Conservation (phyloP, 2,329 filamentous ascomycete species). For the Sporothrix brunneoviolacea region DNA sequence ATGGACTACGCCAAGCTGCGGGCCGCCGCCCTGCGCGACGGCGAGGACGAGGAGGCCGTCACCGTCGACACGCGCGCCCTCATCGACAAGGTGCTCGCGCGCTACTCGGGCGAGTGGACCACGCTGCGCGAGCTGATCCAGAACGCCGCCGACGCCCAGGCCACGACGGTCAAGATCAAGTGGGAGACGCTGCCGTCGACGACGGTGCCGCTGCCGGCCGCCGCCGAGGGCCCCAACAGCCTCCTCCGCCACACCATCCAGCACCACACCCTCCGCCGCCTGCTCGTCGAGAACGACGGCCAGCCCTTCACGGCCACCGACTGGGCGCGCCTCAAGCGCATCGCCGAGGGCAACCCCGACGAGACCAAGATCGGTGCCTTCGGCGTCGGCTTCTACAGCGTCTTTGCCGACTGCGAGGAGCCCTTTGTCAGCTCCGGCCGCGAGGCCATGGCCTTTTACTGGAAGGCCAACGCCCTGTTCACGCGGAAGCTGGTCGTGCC, state of each 20-base stretch:
- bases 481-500: conserved; percentile 77
- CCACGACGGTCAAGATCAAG: conserved; percentile 79
- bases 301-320: conserved; percentile 82
- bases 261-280: conserved; percentile 76
- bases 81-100: conserved; percentile 94
- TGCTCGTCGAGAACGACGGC: conserved; percentile 92
- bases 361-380: conserved; percentile 99
- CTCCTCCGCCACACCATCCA: conserved; percentile 75
- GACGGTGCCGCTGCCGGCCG: conserved; percentile 58
- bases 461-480: conserved; percentile 97
- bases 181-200: conserved; percentile 87
- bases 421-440: conserved; percentile 91
- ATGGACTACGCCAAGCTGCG: conserved; percentile 75
- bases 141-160: conserved; percentile 95
- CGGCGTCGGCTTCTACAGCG: conserved; percentile 96
- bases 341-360: conserved; percentile 97
- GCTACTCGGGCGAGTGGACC: conserved; percentile 95
- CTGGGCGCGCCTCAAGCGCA: conserved; percentile 88
- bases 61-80: conserved; percentile 94
- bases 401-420: conserved; percentile 96
- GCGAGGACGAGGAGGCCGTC: conserved; percentile 90
- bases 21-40: conserved; percentile 77
- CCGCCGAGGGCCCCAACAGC: conserved; percentile 50
- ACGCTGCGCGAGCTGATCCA: conserved; percentile 89
- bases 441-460: conserved; percentile 97